These are phyloP conservation scores for Cladophialophora carrionii DNA, from an alignment of 2,329 filamentous ascomycete genomes.

Conservation along the genomic window DNA sequence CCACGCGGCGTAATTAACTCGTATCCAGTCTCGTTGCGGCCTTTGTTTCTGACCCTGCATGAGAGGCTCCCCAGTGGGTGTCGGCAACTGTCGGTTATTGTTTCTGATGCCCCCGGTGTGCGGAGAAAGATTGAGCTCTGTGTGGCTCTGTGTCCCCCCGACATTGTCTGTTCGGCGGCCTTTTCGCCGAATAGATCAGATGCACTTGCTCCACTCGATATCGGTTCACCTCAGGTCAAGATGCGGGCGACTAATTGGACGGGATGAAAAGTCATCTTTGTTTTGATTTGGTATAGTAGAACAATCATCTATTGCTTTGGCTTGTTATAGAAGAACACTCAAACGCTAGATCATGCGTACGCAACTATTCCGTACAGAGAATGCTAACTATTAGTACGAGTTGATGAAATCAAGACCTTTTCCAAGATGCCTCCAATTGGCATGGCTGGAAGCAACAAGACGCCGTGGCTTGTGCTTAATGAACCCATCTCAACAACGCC, in stretches of 20 bases:
- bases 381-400: neutral
- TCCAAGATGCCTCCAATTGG: neutral
- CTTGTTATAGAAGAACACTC: neutral
- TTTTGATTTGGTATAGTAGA: neutral
- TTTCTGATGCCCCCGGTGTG: neutral
- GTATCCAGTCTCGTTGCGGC: neutral
- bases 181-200: conserved; percentile 7
- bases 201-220: neutral
- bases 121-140: neutral
- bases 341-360: neutral
- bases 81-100: conserved; percentile 15
- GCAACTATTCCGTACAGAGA: neutral
- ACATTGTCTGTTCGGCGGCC: neutral
- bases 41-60: neutral
- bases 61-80: neutral
- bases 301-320: neutral
- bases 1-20: neutral
- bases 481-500: conserved; percentile 9
- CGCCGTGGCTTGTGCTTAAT: neutral
- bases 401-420: neutral
- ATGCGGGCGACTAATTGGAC: neutral
- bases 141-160: no score
- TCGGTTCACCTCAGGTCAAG: neutral
- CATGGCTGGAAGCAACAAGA: neutral
- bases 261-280: neutral